Evolutionary conservation across 1,284 basidiomycete genomes (phyloP), one percentile per base, ranked within the genome.

Genomic region (Ustilago tritici): DNA sequence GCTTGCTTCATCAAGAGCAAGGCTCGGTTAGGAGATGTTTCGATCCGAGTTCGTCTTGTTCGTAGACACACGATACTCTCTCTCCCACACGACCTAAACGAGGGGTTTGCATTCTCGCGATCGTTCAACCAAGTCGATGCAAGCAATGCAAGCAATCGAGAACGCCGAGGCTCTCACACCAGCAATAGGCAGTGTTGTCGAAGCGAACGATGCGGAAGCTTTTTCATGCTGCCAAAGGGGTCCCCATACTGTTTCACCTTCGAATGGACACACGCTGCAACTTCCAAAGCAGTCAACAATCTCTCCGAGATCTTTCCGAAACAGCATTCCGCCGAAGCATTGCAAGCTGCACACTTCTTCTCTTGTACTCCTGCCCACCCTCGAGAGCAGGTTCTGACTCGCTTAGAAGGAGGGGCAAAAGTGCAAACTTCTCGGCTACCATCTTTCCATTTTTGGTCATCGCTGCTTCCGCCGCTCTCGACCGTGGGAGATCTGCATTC

Each of bases 221-320:
- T 28, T 28, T 28, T 28, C 23, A 28, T 28, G 23, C 23, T 28
- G 23, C 23, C 2, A 34, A 34, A 31, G 38, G 38, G 54, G 61
- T 43, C 41, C 52, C 53, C 61, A 32, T 31, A 28, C n/a, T 19
- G 53, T 32, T 28, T 28, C 23, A 28, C 23, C 23, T 28, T 34
- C 32, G 23, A 17, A 14, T n/a, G 17, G 5, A 34, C 6, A 14
- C 34, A 35, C 34, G 31, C 19, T 28, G 12, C 28, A 28, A 9
- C 31, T 14, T 50, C n/a, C 4, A 32, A 35, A n/a, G 17, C 52
- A 40, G 38, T 38, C 34, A 14, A 28, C 0, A 70, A 65, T 65
- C 34, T 65, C 62, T 61, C 68, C 68, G 68, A 70, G 32, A 65
- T 49, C 59, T 43, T 65, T 62, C 68, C 68, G 68, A 65, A 19